Evolutionary conservation across 306 rosid species (phyloP), one percentile per base, ranked within the genome.

Genomic region (Albizia julibrissin): DNA sequence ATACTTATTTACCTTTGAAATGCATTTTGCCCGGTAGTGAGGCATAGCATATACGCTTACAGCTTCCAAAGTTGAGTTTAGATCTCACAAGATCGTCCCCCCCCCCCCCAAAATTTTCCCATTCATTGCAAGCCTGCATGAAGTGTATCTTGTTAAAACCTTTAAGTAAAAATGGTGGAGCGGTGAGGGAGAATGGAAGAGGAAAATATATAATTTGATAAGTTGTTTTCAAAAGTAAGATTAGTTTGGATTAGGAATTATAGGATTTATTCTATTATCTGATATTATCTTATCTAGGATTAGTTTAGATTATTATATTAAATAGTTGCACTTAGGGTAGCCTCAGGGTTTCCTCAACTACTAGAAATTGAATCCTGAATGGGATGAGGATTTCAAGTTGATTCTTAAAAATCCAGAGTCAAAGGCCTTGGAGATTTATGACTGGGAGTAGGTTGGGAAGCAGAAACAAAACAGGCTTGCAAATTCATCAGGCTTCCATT

Each of bases 371-470:
- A 95, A 93, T 79, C 98, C 97, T 10, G 97, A 95, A 85, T 91
- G 98, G 98, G 89, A 95, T 62, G 98, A 93, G 64, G 97, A 90
- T 49, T 91, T 89, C 77, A 90, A 75, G 76, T 40, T 93, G 72
- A 88, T 83, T 31, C 87, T 95, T 43, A 93, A 86, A 74, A 97
- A 91, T 80, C 95, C 97, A 1, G 79, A 91, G 59, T 29, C 93
- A 22, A 95, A 95, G 82, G 82, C 84, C 40, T 74, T 95, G 47
- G 93, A 93, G 84, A 8, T 93, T 73, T 52, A 77, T 81, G 97
- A 95, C 34, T 95, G 97, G 98, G 97, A 94, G 47, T 52, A 92
- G 97, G 94, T 94, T 84, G 97, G 95, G 68, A 94, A 91, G 85
- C 94, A 88, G 82, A 95, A 37, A 94, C 67, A 90, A 87, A 79